Evolutionary conservation across 371 early-diverging fungal species (phyloP), one percentile per base, ranked within the genome.

Genomic region (Massospora cicadina): DNA sequence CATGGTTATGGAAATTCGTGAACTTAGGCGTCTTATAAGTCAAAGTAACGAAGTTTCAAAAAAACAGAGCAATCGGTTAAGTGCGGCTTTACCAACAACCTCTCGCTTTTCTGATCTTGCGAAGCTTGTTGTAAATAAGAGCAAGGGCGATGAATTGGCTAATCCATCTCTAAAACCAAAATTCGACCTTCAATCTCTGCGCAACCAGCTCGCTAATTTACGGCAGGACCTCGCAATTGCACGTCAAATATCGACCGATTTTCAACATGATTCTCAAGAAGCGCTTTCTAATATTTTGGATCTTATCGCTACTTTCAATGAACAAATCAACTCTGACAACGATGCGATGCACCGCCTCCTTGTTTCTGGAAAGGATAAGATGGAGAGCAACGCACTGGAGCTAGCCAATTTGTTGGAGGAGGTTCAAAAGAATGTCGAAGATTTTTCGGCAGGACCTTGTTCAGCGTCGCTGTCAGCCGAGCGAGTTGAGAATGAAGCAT

Each of bases 391-490:
- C 24, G 79, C 83, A 27, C 77, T 75, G 0, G 66, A 66, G 5
- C 70, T 86, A 29, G 80, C 82, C 31, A 69, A 74, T 32, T 72
- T 74, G 62, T 73, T 89, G 27, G 86, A 88, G 66, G 80, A 80
- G 7, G 71, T 84, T 0, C 82, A 89, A 67, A 80, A 82, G 56
- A 72, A 81, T 32, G 76, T 88, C 29, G 86, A 89, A 60, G 84
- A 84, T 54, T 77, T n/a, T 90, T 65, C 86, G 86, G 71, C 56
- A 78, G 54, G 90, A 88, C 75, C 81, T 89, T n/a, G 79, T 84
- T 0, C 80, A 84, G 63, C 76, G 84, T 5, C 77, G 83, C 5
- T 78, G 84, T 33, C 75, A 79, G 17, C 90, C 90, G 0, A 78
- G 84, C 2, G 72, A 73, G 10, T 65, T 64, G 0, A 73, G 79